Conservation (phyloP, 2,329 filamentous ascomycete genomes). For the Metarhizium rileyi region DNA sequence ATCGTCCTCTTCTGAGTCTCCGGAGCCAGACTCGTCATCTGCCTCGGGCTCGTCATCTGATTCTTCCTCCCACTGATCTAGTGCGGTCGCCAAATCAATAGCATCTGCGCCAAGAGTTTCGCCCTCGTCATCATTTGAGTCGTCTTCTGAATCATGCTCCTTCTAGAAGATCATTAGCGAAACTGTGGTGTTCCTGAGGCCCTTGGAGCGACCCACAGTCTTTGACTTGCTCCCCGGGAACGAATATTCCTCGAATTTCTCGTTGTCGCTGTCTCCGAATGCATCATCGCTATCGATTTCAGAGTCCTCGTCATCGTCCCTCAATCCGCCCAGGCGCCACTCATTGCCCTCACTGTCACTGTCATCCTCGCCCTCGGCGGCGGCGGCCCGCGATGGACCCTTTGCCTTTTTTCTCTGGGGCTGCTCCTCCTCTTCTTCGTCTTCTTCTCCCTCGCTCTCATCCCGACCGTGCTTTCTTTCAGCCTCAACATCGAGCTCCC, state of each 20-base stretch:
- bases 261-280: slow-evolving; percentile 81
- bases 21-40: slow-evolving; percentile 32
- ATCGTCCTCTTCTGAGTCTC: slow-evolving; percentile 32
- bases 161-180: not conserved
- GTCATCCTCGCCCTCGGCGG: slow-evolving; percentile 57
- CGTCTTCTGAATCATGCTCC: slow-evolving; percentile 32
- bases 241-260: slow-evolving; percentile 66
- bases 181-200: not conserved
- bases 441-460: slow-evolving; percentile 34
- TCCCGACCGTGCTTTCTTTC: slow-evolving; percentile 35
- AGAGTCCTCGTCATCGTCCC: slow-evolving; percentile 49
- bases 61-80: slow-evolving; percentile 44
- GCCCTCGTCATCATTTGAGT: slow-evolving; percentile 50
- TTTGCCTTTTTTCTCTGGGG: slow-evolving; percentile 31
- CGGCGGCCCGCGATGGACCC: slow-evolving; percentile 38
- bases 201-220: slow-evolving; percentile 12
- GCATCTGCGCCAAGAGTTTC: slow-evolving; percentile 50
- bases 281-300: slow-evolving; percentile 66
- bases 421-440: slow-evolving; percentile 41
- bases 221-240: slow-evolving; percentile 39
- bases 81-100: slow-evolving; percentile 46
- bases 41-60: slow-evolving; percentile 38
- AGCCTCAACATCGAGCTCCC: slow-evolving; percentile 40
- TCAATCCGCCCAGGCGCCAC: slow-evolving; percentile 63
- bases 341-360: slow-evolving; percentile 80